Conservation (phyloP, 2,329 filamentous ascomycete species). For the Periconia sp. region DNA sequence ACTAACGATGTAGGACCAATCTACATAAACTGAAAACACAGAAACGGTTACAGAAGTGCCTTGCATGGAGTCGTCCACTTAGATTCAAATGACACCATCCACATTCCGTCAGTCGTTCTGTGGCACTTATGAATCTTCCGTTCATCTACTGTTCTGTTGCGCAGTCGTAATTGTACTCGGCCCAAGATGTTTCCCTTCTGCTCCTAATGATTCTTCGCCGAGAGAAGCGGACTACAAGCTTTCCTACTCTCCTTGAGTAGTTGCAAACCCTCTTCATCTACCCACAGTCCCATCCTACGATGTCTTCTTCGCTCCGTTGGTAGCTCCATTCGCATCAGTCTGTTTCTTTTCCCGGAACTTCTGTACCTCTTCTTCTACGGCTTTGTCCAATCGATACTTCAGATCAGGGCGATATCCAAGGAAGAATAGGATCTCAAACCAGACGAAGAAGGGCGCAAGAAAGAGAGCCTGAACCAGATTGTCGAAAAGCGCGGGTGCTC, state of each 20-base stretch:
- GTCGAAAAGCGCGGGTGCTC: constrained; percentile 87
- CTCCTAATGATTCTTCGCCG: too few relatives aligned
- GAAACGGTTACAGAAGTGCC: too few relatives aligned
- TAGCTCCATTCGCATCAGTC: constrained; percentile 42
- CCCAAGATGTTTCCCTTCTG: not conserved
- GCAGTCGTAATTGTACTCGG: not conserved
- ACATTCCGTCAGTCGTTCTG: too few relatives aligned
- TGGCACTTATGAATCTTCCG: too few relatives aligned
- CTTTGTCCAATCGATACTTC: constrained; percentile 78
- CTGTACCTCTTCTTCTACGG: constrained; percentile 75
- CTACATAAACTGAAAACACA: too few relatives aligned
- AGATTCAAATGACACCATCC: too few relatives aligned
- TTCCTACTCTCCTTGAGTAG: too few relatives aligned
- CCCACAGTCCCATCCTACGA: constrained; percentile 10
- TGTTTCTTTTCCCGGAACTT: constrained; percentile 69
- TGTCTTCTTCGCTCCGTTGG: constrained; percentile 25
- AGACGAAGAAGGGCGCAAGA: constrained; percentile 94
- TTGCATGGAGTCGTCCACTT: too few relatives aligned
- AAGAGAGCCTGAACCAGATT: constrained; percentile 92
- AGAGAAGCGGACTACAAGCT: not conserved
- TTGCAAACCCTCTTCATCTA: too few relatives aligned
- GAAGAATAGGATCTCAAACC: constrained; percentile 90
- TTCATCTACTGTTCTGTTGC: not conserved
- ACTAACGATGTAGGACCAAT: too few relatives aligned
- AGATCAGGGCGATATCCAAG: constrained; percentile 90